phyloP scores from a whole-genome alignment of 1,284 basidiomycete species.

The Ceratobasidium sp. region DNA sequence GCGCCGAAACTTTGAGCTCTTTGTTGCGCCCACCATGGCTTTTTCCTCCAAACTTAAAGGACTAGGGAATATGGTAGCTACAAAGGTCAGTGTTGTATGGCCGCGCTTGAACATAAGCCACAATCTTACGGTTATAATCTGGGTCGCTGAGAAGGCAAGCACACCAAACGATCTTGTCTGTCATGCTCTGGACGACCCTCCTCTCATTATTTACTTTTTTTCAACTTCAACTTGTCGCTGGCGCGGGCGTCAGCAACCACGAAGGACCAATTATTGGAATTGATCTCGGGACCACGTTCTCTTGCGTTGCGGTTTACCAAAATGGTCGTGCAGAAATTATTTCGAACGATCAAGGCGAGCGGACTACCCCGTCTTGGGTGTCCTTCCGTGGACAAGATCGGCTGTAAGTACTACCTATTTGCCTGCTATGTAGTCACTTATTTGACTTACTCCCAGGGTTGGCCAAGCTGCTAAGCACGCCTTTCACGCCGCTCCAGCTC shows the following conservation, averaged over 20 bases:
- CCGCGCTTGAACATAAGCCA: no score
- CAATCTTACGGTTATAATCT: no score
- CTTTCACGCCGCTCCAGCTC: neutral
- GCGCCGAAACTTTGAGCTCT: no score
- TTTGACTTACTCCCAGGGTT: neutral
- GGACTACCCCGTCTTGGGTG: neutral
- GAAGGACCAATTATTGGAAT: constrained; percentile 70
- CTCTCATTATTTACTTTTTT: neutral
- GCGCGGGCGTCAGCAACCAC: neutral
- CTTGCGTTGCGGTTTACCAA: neutral
- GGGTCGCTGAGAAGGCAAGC: no score
- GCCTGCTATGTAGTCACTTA: neutral
- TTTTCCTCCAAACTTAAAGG: no score
- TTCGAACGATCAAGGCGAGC: neutral
- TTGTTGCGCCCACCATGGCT: no score
- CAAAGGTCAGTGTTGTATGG: no score
- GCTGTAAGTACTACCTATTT: neutral
- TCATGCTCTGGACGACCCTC: neutral
- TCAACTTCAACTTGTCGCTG: neutral
- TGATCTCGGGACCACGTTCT: constrained; percentile 74
- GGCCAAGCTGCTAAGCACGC: neutral
- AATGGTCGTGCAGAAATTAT: neutral
- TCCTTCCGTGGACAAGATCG: neutral
- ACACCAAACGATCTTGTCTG: no score
- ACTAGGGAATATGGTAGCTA: neutral